phyloP scores from a whole-genome alignment of 2,329 filamentous ascomycete species.

The Fusarium pseudoanthophilum region DNA sequence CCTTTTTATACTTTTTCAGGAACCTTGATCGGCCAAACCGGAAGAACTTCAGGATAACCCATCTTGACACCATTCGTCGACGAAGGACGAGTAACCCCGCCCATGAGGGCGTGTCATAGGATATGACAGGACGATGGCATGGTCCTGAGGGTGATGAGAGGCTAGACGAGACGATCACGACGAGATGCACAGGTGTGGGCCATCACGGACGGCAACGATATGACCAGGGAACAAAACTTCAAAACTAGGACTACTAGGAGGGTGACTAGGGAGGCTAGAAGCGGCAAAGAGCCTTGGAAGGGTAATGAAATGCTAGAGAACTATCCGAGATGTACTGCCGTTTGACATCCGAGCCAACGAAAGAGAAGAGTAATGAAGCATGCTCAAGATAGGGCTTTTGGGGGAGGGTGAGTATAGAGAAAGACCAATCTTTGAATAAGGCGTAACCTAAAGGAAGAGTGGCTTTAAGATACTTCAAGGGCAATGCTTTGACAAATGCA shows the following conservation, averaged over 20 bases:
- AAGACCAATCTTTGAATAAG: slow-evolving; percentile 26
- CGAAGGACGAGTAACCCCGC: slow-evolving; percentile 54
- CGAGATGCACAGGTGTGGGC: slow-evolving; percentile 51
- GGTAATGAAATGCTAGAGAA: slow-evolving; percentile 31
- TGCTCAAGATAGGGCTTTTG: slow-evolving; percentile 33
- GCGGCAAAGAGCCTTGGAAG: slow-evolving; percentile 40
- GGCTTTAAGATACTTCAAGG: slow-evolving; percentile 39
- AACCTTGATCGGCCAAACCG: slow-evolving; percentile 50
- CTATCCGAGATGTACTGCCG: slow-evolving; percentile 28
- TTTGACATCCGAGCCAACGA: slow-evolving; percentile 42
- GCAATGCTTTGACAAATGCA: slow-evolving; percentile 34
- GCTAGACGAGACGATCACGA: slow-evolving; percentile 49
- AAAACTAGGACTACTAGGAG: slow-evolving; percentile 47
- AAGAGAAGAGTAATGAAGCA: slow-evolving; percentile 31
- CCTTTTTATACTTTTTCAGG: slow-evolving; percentile 73
- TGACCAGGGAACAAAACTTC: slow-evolving; percentile 28
- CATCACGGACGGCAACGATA: slow-evolving; percentile 44
- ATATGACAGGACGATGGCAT: slow-evolving; percentile 50
- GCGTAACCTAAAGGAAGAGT: slow-evolving; percentile 33
- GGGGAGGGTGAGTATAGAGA: slow-evolving; percentile 46
- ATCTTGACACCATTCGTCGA: slow-evolving; percentile 57
- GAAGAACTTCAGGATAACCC: slow-evolving; percentile 55
- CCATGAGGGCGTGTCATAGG: slow-evolving; percentile 45
- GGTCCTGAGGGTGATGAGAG: slow-evolving; percentile 44
- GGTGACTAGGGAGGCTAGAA: slow-evolving; percentile 44